Evolutionary conservation across 148 eudicot species (phyloP), one percentile per base, ranked within the genome.

Genomic region (Spergularia marina): DNA sequence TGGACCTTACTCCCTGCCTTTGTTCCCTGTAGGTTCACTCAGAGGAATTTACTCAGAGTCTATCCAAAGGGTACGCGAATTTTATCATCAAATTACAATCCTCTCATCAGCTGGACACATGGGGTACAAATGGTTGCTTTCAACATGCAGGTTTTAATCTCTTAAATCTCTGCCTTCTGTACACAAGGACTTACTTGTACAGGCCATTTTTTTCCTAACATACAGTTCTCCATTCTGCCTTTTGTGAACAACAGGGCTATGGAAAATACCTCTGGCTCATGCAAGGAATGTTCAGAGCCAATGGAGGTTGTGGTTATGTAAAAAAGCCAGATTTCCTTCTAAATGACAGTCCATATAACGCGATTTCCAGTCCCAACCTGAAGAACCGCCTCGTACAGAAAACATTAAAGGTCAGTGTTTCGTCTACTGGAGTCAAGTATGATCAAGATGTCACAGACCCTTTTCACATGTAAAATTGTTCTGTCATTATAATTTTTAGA

Each of bases 41-140:
- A 84, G 73, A 79, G 75, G 74, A 87, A 89, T 73, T 65, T 91
- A 21, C 85, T 91, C 41, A 87, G 93, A 75, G 77, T 89, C 41
- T 91, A 79, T 59, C 97, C 97, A 0, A 87, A 85, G 79, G 90
- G 90, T 16, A 77, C 81, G 21, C 90, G 93, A 16, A 72, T 91
- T 25, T 73, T 74, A 63, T 91, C 93, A 18, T 86, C 97, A 6
- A 91, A 91, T 58, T 91, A 89, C 72, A 74, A 89, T 82, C 97
- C 97, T 74, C 34, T 85, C 6, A 25, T 78, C 41, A 88, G 89
- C 51, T 91, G 97, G 97, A 79, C 75, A 10, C 90, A 89, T 81
- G 92, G 94, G 78, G 90, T 89, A 70, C 97, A 91, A 74, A 89
- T 91, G 94, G 92, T 87, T 72, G 94, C 94, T 25, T 85, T 88